Conservation (phyloP, 1,284 basidiomycete genomes). For the Fomitiporia mediterranea region DNA sequence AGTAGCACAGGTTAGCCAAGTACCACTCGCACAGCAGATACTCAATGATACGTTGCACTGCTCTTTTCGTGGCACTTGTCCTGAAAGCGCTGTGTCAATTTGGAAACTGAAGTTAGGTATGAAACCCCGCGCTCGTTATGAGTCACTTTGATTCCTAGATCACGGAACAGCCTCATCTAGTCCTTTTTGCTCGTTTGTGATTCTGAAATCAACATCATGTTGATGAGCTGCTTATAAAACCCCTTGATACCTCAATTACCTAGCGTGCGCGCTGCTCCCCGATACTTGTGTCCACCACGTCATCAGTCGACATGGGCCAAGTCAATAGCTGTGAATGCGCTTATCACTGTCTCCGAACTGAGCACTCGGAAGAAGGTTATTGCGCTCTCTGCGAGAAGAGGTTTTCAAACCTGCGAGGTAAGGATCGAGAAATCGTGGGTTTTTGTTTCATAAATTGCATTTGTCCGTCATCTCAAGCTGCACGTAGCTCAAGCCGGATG, state of each 20-base stretch:
- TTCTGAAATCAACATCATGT: neutral
- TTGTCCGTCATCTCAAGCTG: too few species aligned
- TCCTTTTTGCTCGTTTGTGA: neutral
- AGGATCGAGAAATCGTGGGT: neutral
- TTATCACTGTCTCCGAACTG: constrained; percentile 1
- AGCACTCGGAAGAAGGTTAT: constrained; percentile 5
- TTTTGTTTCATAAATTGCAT: too few species aligned
- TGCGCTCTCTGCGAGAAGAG: neutral
- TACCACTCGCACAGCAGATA: neutral
- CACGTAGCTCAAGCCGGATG: neutral
- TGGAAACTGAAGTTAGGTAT: too few species aligned
- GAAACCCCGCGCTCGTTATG: neutral
- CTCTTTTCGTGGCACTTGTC: constrained; percentile 5
- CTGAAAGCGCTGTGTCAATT: constrained; percentile 17
- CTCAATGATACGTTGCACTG: neutral
- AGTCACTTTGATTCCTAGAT: neutral
- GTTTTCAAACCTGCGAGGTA: neutral
- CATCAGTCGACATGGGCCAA: constrained; percentile 14
- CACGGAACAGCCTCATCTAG: neutral
- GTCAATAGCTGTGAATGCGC: constrained; percentile 4
- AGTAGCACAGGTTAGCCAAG: neutral
- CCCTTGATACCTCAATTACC: neutral
- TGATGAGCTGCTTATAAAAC: neutral
- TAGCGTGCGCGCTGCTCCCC: neutral
- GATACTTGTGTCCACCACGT: too few species aligned